Percentiles rank a stretch among this genome's conserved stretches.
Evolutionary conservation across 2,329 filamentous ascomycete species (phyloP).

Genomic region (Proliferodiscus dingleyae): DNA sequence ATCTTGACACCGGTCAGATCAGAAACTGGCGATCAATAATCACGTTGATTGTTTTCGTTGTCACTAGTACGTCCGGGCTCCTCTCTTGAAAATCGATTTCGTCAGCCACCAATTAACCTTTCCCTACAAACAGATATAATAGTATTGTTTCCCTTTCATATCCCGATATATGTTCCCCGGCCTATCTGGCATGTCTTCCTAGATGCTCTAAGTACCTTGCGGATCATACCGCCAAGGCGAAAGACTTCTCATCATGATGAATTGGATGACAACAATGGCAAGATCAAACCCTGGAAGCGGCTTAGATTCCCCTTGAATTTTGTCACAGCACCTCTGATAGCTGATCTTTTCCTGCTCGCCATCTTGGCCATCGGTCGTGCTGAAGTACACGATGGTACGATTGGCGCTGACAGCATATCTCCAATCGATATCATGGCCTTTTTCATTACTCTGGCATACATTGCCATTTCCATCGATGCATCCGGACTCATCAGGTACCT

Average conservation of each 20-base stretch:
- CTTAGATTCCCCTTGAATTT: slow-evolving; percentile 63
- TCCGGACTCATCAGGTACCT: slow-evolving; percentile 67
- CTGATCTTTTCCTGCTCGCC: slow-evolving; percentile 66
- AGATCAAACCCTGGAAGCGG: slow-evolving; percentile 40
- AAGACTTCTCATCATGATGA: slow-evolving; percentile 21
- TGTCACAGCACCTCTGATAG: slow-evolving; percentile 64
- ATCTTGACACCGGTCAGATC: slow-evolving; percentile 51
- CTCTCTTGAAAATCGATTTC: no score
- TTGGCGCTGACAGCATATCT: slow-evolving; percentile 60
- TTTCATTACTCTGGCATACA: slow-evolving; percentile 70
- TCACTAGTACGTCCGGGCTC: slow-evolving; percentile 56
- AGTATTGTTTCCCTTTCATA: slow-evolving; percentile 64
- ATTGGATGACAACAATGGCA: slow-evolving; percentile 26
- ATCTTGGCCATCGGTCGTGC: slow-evolving; percentile 61
- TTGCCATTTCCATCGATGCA: slow-evolving; percentile 72
- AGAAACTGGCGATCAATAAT: slow-evolving; percentile 64
- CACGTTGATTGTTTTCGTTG: slow-evolving; percentile 62
- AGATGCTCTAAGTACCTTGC: slow-evolving; percentile 39
- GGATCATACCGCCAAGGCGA: slow-evolving; percentile 48
- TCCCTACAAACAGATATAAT: slow-evolving; percentile 57
- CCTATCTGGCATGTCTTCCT: slow-evolving; percentile 41
- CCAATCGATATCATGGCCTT: slow-evolving; percentile 72
- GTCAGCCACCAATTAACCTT: slow-evolving; percentile 6
- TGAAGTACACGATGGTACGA: slow-evolving; percentile 65
- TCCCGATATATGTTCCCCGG: slow-evolving; percentile 57